These are phyloP conservation scores for Xylariaceae sp. DNA, from an alignment of 2,329 filamentous ascomycete genomes.

Conservation along the genomic window DNA sequence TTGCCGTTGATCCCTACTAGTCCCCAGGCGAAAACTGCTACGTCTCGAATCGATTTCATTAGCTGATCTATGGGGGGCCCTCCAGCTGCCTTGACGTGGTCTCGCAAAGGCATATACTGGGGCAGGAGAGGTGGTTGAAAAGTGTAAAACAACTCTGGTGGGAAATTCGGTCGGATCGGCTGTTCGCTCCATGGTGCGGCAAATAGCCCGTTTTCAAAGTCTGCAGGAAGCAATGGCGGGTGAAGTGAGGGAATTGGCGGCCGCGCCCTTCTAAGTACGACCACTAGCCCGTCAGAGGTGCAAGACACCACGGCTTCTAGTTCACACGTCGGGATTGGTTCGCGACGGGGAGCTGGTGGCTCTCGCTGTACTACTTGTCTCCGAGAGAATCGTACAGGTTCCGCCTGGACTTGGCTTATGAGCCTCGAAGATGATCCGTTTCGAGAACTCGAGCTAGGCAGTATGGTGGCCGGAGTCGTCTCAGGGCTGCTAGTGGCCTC, in stretches of 20 bases:
- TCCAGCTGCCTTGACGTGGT: constrained; percentile 52
- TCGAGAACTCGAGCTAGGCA: constrained; percentile 2
- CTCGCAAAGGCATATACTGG: constrained; percentile 52
- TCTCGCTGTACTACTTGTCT: constrained; percentile 3
- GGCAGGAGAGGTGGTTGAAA: constrained; percentile 51
- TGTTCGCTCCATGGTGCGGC: constrained; percentile 80
- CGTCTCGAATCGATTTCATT: constrained; percentile 81
- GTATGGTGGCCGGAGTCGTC: neutral
- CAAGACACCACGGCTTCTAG: constrained; percentile 91
- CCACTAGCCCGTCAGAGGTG: constrained; percentile 85
- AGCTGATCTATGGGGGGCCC: constrained; percentile 67
- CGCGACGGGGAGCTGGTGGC: constrained; percentile 30
- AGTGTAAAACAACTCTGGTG: constrained; percentile 50
- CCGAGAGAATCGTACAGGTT: constrained; percentile 15
- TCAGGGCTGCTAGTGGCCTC: constrained; percentile 38
- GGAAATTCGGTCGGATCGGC: constrained; percentile 59
- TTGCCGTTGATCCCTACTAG: constrained; percentile 80
- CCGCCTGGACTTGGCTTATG: constrained; percentile 38
- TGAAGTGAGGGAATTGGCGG: constrained; percentile 68
- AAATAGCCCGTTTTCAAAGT: constrained; percentile 69
- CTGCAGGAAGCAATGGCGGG: constrained; percentile 53
- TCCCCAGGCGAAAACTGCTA: constrained; percentile 88
- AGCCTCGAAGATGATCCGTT: constrained; percentile 9
- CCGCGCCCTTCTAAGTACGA: constrained; percentile 76
- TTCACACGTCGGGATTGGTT: constrained; percentile 61